Conservation (phyloP, 2,329 filamentous ascomycete genomes). For the Gnomoniopsis smithogilvyi region DNA sequence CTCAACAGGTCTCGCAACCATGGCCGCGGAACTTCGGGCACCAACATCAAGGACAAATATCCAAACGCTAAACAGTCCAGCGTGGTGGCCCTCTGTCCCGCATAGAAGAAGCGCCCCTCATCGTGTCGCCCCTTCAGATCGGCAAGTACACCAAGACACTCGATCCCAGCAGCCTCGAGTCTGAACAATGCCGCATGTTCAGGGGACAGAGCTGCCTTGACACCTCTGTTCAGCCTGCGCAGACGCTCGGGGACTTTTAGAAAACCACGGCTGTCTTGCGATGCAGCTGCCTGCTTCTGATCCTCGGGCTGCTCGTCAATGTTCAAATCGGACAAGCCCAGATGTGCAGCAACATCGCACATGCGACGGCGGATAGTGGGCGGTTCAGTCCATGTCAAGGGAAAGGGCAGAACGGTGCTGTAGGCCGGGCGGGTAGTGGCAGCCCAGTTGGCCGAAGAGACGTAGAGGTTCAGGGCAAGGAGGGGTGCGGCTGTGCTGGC, state of each 20-base stretch:
- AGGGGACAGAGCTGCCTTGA: conserved; percentile 62
- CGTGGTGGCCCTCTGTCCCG: conserved; percentile 43
- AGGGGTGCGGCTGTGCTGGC: conserved; percentile 72
- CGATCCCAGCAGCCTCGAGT: conserved; percentile 67
- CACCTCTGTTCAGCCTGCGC: conserved; percentile 50
- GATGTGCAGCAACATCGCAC: conserved; percentile 64
- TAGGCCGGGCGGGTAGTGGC: conserved; percentile 75
- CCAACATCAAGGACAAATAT: conserved; percentile 72
- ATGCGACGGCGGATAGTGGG: conserved; percentile 69
- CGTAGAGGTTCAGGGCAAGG: conserved; percentile 83
- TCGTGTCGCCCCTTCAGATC: conserved; percentile 48
- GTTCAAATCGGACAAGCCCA: conserved; percentile 67
- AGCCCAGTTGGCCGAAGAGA: conserved; percentile 85
- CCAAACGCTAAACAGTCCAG: conserved; percentile 80
- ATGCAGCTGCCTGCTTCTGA: conserved; percentile 27
- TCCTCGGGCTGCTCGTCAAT: conserved; percentile 38
- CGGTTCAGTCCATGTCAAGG: conserved; percentile 83
- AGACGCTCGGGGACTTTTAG: conserved; percentile 42
- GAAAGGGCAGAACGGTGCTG: conserved; percentile 76
- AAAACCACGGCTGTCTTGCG: conserved; percentile 25
- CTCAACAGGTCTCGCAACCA: conserved; percentile 29
- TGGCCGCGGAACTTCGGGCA: conserved; percentile 31
- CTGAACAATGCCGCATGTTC: conserved; percentile 72
- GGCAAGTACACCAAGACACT: conserved; percentile 69
- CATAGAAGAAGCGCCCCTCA: conserved; percentile 9